These are phyloP conservation scores for Vanilla planifolia DNA, from an alignment of 106 monocot genomes.

Conservation along the genomic window DNA sequence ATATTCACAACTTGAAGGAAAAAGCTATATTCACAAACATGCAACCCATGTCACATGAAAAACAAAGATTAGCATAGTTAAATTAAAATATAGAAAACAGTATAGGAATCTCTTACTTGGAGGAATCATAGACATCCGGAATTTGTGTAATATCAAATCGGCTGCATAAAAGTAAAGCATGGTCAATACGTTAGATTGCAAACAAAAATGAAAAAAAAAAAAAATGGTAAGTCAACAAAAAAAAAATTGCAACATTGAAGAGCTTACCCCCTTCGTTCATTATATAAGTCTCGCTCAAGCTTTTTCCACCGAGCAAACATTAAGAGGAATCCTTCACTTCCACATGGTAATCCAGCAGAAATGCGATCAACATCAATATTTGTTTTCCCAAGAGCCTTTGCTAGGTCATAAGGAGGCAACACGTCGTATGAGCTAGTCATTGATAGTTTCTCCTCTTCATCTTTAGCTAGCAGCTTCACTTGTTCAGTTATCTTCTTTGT, in stretches of 20 bases:
- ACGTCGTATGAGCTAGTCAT: slow-evolving; percentile 56
- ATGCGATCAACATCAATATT: slow-evolving; percentile 90
- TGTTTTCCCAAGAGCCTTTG: slow-evolving; percentile 84
- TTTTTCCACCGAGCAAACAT: slow-evolving; percentile 99
- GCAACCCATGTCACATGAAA: too few species aligned
- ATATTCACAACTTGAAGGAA: too few species aligned
- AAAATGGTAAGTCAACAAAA: not conserved
- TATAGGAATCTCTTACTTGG: slow-evolving; percentile 98
- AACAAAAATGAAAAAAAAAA: not conserved
- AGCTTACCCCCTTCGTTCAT: slow-evolving; percentile 89
- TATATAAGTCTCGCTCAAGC: slow-evolving; percentile 90
- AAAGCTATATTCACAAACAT: too few species aligned
- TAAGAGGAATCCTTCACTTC: slow-evolving; percentile 89
- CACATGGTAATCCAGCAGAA: slow-evolving; percentile 97
- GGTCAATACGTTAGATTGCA: not conserved
- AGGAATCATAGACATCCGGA: slow-evolving; percentile 99
- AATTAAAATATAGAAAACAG: too few species aligned
- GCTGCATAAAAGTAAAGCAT: slow-evolving; percentile 59
- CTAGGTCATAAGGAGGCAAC: slow-evolving; percentile 83
- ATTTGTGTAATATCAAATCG: slow-evolving; percentile 98
- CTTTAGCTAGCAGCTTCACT: slow-evolving; percentile 82
- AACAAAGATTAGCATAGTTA: too few species aligned
- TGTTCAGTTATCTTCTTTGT: slow-evolving; percentile 91
- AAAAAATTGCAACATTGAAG: not conserved
- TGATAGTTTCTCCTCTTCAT: slow-evolving; percentile 89